A percentile compares a stretch with the other conserved stretches of the same genome.
phyloP scores from a whole-genome alignment of 140 eudicot genomes.

The Stevia rebaudiana region DNA sequence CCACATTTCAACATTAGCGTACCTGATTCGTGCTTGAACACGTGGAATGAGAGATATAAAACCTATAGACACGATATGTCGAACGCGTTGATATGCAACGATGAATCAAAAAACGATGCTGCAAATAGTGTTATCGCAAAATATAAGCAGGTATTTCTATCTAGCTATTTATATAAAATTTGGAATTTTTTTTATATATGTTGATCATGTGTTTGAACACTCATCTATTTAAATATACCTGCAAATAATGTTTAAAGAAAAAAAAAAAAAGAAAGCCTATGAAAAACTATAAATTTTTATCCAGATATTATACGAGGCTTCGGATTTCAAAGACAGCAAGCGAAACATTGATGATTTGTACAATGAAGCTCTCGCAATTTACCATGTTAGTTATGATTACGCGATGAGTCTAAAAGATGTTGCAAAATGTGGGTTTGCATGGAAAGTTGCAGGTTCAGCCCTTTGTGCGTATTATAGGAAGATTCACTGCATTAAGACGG shows the following conservation, averaged over 20 bases:
- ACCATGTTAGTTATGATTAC: conserved; percentile 41
- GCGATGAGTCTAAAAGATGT: conserved; percentile 30
- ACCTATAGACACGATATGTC: conserved; percentile 44
- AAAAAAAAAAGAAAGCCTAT: no score
- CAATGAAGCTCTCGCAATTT: conserved; percentile 56
- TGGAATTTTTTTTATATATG: no score
- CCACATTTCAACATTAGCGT: conserved; percentile 42
- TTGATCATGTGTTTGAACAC: no score
- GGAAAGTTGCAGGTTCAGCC: conserved; percentile 95
- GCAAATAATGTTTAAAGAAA: no score
- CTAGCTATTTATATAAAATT: no score
- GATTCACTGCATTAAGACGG: no score
- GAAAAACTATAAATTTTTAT: no score
- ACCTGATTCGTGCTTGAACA: conserved; percentile 29
- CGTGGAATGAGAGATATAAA: conserved; percentile 38
- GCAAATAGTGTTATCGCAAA: conserved; percentile 41
- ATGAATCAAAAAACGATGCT: conserved; percentile 29
- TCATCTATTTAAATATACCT: no score
- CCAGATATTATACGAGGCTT: conserved; percentile 59
- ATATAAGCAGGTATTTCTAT: conserved; percentile 62
- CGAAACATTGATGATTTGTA: conserved; percentile 35
- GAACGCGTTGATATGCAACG: conserved; percentile 20
- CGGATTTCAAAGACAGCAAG: conserved; percentile 45
- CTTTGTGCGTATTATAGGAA: no score
- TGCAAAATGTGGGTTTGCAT: conserved; percentile 58